Evolutionary conservation across 2,329 filamentous ascomycete species (phyloP).

Genomic region (Arachnopeziza araneosa): DNA sequence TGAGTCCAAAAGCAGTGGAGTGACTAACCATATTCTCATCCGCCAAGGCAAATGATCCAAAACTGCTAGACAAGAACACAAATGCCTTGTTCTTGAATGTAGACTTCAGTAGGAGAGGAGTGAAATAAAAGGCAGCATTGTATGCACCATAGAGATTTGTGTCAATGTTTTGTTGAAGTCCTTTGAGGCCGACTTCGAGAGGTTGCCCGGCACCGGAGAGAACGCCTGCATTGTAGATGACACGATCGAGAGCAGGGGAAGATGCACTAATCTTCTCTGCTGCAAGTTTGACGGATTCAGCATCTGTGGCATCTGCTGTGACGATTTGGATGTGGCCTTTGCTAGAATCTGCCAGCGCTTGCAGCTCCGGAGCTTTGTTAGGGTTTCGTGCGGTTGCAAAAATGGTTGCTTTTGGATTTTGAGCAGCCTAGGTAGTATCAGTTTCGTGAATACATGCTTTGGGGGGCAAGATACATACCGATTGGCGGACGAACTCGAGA

Average conservation of each 20-base stretch:
- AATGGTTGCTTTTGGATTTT: not conserved
- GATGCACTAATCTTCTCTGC: slow-evolving; percentile 1
- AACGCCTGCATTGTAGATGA: slow-evolving; percentile 8
- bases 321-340: slow-evolving; percentile 3
- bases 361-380: slow-evolving; percentile 1
- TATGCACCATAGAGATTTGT: slow-evolving; percentile 9
- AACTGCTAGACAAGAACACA: slow-evolving; percentile 1
- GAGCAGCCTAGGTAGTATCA: not conserved
- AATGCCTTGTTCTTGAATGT: slow-evolving; percentile 4
- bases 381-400: slow-evolving; percentile 8
- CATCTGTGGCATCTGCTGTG: slow-evolving; percentile 4
- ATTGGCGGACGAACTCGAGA: slow-evolving; percentile 4
- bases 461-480: not conserved
- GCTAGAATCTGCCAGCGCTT: slow-evolving; percentile 1
- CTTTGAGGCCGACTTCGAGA: slow-evolving; percentile 3
- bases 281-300: slow-evolving; percentile 2
- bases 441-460: not conserved
- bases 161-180: slow-evolving; percentile 5
- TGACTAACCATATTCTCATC: not conserved
- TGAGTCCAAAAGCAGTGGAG: not conserved
- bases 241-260: not conserved
- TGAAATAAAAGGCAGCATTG: slow-evolving; percentile 4
- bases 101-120: slow-evolving; percentile 5
- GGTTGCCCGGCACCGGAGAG: slow-evolving; percentile 2
- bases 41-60: slow-evolving; percentile 1